phyloP scores from a whole-genome alignment of 1,284 basidiomycete genomes.

The Pyrrhoderma lamaoense region DNA sequence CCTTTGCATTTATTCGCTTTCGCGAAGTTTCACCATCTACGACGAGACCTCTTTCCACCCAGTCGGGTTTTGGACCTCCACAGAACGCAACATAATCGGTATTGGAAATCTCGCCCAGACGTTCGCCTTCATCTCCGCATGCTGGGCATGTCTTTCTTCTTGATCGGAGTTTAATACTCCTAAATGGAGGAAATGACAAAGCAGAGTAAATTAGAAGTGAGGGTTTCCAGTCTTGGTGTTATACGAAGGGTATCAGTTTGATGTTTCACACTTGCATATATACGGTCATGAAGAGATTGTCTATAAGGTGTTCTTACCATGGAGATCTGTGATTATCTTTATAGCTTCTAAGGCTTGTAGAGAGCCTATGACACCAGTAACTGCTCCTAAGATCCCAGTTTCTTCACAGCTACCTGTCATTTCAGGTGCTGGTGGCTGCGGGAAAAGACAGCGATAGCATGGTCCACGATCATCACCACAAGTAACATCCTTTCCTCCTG shows the following conservation, averaged over 20 bases:
- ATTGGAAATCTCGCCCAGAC: conserved; percentile 38
- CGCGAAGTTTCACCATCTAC: conserved; percentile 27
- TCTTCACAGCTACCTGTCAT: conserved; percentile 80
- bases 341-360: conserved; percentile 89
- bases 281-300: no score
- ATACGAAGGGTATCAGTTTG: no score
- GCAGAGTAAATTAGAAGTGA: conserved; percentile 70
- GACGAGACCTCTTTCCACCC: conserved; percentile 45
- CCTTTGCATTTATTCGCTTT: conserved; percentile 44
- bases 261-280: no score
- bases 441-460: conserved; percentile 94
- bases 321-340: conserved; percentile 68
- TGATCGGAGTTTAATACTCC: conserved; percentile 72
- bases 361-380: conserved; percentile 88
- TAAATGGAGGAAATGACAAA: conserved; percentile 63
- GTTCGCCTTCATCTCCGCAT: conserved; percentile 46
- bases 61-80: conserved; percentile 59
- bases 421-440: conserved; percentile 58
- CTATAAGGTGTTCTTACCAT: conserved; percentile 43
- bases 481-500: not conserved
- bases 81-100: conserved; percentile 77
- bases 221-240: conserved; percentile 45
- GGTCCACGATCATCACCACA: conserved; percentile 48
- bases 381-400: conserved; percentile 82
- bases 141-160: conserved; percentile 56